A percentile compares a stretch with the other conserved stretches of the same genome.
These are phyloP conservation scores for Fusarium floridanum DNA, from an alignment of 2,329 filamentous ascomycete species.

Conservation along the genomic window DNA sequence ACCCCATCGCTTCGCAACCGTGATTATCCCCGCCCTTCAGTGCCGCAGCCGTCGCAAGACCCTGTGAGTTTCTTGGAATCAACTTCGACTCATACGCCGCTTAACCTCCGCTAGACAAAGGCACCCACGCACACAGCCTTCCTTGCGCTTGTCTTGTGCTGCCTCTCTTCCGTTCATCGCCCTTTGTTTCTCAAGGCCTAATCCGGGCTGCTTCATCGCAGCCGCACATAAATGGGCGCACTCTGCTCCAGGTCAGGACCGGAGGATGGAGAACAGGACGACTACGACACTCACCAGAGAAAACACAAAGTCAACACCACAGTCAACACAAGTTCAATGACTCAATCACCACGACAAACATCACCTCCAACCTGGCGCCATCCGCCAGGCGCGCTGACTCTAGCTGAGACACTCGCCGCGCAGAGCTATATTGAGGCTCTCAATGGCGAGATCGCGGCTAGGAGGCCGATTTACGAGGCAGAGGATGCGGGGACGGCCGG, in stretches of 20 bases:
- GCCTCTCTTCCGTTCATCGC: constrained; percentile 5
- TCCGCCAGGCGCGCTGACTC: constrained; percentile 3
- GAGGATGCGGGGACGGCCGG: background rate
- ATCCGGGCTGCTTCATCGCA: background rate
- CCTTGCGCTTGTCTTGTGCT: background rate
- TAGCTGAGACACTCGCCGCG: constrained; percentile 40
- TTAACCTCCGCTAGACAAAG: background rate
- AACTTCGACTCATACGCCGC: constrained; percentile 27
- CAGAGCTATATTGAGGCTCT: constrained; percentile 44
- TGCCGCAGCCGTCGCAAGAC: constrained; percentile 28
- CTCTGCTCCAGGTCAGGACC: constrained; percentile 43
- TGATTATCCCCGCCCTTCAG: constrained; percentile 27
- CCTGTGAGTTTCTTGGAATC: constrained; percentile 32
- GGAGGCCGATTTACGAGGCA: background rate
- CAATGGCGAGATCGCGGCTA: constrained; percentile 39
- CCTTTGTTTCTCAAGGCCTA: background rate
- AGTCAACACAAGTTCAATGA: constrained; percentile 15
- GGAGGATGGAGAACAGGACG: constrained; percentile 26
- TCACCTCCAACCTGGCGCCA: constrained; percentile 15
- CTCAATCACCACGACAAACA: constrained; percentile 27
- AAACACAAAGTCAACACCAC: constrained; percentile 15
- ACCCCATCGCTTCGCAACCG: background rate
- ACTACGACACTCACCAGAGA: constrained; percentile 18
- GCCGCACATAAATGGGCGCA: constrained; percentile 44
- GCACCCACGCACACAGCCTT: constrained; percentile 9